Evolutionary conservation across 257 asterid genomes (phyloP), one percentile per base, ranked within the genome.

Genomic region (Solanum pimpinellifolium): DNA sequence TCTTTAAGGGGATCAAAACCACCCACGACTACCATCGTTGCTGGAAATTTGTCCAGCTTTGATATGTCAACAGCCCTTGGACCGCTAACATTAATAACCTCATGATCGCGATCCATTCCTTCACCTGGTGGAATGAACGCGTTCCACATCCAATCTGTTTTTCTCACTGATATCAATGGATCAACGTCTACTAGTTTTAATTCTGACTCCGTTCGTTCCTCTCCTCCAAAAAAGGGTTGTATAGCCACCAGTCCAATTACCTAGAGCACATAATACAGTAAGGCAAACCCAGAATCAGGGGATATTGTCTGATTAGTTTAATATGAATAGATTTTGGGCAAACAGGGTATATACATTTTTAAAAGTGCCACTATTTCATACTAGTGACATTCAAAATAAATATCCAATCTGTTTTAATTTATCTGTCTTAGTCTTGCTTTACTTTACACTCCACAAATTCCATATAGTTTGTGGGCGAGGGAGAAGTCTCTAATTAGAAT

Each of bases 191-290:
- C 87, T 29, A 95, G 37, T 29, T 85, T 92, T 21, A 41, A 75
- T 90, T 94, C 98, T 6, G 98, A 82, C 39, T 88, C 87, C 10
- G 95, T 92, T 29, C 93, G 91, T 42, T 94, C 95, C 62, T 92
- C 93, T 3, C 98, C 98, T 37, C 98, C 98, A 2, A 95, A 95
- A 86, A 95, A 94, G 2, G 98, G 98, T 39, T 94, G 98, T 84
- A 95, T 93, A 3, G 97, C 93, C 84, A 92, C 88, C 62, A 95
- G 75, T 86, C 98, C 98, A 1, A 88, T 62, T 9, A 95, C 93
- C 98, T 94, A 15, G 59, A 49, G 9, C 59, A 49, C 59, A 49
- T 49, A 49, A 49, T 49, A 15, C 59, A 46, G 18, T 6, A 37
- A 37, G 39, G 39, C 44, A 41, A 41, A 41, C 8, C 44, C 59